These are phyloP conservation scores for Aspergillus biplanus DNA, from an alignment of 495 filamentous ascomycete genomes.

Conservation along the genomic window DNA sequence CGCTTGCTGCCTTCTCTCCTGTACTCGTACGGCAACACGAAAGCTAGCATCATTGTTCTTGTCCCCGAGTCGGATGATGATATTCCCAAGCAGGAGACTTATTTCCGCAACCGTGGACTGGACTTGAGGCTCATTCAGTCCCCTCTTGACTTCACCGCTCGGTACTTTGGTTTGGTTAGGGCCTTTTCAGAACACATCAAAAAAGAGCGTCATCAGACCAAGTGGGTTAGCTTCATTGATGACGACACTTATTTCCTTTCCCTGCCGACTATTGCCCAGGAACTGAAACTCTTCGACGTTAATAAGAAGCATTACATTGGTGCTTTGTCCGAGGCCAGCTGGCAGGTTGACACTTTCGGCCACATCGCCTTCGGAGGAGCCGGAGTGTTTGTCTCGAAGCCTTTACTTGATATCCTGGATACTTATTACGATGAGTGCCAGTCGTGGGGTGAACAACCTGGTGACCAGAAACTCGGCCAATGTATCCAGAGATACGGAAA, in stretches of 20 bases:
- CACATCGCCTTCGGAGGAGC: constrained; percentile 72
- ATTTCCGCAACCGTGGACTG: constrained; percentile 55
- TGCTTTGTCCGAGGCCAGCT: constrained; percentile 64
- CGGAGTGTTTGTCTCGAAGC: constrained; percentile 66
- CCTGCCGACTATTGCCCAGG: constrained; percentile 53
- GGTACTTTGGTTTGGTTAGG: constrained; percentile 66
- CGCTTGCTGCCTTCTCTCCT: constrained; percentile 51
- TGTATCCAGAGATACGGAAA: constrained; percentile 62
- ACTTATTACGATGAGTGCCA: constrained; percentile 59
- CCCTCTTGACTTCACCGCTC: constrained; percentile 59
- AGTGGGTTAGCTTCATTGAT: constrained; percentile 68
- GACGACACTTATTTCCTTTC: constrained; percentile 78
- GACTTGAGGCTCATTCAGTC: constrained; percentile 58
- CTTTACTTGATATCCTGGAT: constrained; percentile 58
- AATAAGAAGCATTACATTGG: constrained; percentile 61
- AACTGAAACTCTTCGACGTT: constrained; percentile 59
- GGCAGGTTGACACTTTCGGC: constrained; percentile 61
- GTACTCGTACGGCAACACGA: constrained; percentile 54
- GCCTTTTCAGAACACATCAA: constrained; percentile 56
- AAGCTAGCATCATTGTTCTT: constrained; percentile 53
- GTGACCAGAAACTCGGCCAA: constrained; percentile 64
- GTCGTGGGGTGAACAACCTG: constrained; percentile 52
- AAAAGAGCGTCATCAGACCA: constrained; percentile 53
- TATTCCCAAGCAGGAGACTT: constrained; percentile 47
- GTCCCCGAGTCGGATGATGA: constrained; percentile 52